Conservation (phyloP, 2,329 filamentous ascomycete species). For the Ascochyta koolunga region DNA sequence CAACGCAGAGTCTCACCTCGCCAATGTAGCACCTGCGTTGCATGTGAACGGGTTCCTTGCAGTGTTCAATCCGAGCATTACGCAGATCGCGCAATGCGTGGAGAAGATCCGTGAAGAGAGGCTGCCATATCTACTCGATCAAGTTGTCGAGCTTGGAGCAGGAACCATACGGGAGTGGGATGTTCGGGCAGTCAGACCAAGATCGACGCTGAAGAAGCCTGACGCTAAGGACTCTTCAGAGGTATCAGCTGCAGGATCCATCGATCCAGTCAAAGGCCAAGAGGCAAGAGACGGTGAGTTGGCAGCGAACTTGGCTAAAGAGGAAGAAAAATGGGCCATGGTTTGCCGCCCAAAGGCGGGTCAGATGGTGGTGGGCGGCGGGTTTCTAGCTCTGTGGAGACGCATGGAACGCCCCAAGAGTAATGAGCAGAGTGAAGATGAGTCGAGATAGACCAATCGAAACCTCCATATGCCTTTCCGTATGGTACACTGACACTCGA, state of each 20-base stretch:
- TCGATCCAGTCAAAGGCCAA: slow-evolving; percentile 29
- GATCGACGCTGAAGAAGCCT: slow-evolving; percentile 37
- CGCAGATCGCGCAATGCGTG: slow-evolving; percentile 73
- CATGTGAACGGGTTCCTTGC: slow-evolving; percentile 68
- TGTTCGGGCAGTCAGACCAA: slow-evolving; percentile 58
- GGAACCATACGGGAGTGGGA: slow-evolving; percentile 68
- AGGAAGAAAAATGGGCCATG: slow-evolving; percentile 43
- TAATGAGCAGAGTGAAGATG: slow-evolving; percentile 7
- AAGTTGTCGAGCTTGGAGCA: slow-evolving; percentile 64
- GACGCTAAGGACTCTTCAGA: slow-evolving; percentile 19
- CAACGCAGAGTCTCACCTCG: slow-evolving; percentile 60
- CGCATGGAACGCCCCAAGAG: slow-evolving; percentile 34
- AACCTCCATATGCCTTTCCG: not conserved
- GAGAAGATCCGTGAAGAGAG: slow-evolving; percentile 58
- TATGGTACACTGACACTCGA: slow-evolving; percentile 12
- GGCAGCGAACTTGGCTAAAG: slow-evolving; percentile 30
- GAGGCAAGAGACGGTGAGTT: slow-evolving; percentile 38
- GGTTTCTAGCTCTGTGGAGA: slow-evolving; percentile 47
- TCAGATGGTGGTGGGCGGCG: slow-evolving; percentile 44
- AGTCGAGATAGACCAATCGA: slow-evolving; percentile 10
- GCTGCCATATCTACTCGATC: slow-evolving; percentile 64
- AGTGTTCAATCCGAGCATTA: slow-evolving; percentile 78
- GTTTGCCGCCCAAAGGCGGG: slow-evolving; percentile 48
- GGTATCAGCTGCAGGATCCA: slow-evolving; percentile 14
- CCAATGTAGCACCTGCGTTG: slow-evolving; percentile 62